Evolutionary conservation across 148 eudicot genomes (phyloP).

Genomic region (Chenopodium suecicum): DNA sequence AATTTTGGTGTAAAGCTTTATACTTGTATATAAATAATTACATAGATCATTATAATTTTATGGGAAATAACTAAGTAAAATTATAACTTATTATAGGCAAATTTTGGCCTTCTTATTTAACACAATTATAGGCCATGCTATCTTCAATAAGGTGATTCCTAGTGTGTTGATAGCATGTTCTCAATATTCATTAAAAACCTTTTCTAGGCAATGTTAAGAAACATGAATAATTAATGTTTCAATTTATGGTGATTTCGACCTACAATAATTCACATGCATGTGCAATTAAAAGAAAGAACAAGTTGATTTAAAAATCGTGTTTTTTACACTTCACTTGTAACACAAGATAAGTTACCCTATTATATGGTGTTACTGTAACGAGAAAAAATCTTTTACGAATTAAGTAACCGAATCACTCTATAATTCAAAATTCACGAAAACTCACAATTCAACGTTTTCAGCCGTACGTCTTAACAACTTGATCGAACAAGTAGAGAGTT

Average conservation of each 20-base stretch:
- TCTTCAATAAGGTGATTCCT: not conserved
- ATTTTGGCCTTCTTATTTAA: not conserved
- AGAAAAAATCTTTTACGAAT: not conserved
- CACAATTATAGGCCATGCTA: not conserved
- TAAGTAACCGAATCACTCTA: too few species aligned
- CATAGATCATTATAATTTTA: too few species aligned
- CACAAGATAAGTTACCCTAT: not conserved
- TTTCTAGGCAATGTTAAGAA: not conserved
- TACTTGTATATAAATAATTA: too few species aligned
- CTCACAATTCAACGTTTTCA: not conserved
- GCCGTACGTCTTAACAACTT: not conserved
- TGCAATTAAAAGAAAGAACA: not conserved
- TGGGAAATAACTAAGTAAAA: not conserved
- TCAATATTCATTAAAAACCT: not conserved
- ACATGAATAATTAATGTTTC: not conserved
- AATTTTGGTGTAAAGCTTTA: too few species aligned
- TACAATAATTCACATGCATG: constrained; percentile 5
- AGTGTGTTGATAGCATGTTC: not conserved
- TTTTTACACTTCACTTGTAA: not conserved
- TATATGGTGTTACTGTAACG: too few species aligned
- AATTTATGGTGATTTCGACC: not conserved
- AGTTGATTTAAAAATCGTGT: not conserved
- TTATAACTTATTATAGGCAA: not conserved
- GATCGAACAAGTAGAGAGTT: constrained; percentile 17
- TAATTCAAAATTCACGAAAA: not conserved